These are phyloP conservation scores for Endotrypanum monterogeii DNA, from an alignment of 208 protist species.

Conservation along the genomic window DNA sequence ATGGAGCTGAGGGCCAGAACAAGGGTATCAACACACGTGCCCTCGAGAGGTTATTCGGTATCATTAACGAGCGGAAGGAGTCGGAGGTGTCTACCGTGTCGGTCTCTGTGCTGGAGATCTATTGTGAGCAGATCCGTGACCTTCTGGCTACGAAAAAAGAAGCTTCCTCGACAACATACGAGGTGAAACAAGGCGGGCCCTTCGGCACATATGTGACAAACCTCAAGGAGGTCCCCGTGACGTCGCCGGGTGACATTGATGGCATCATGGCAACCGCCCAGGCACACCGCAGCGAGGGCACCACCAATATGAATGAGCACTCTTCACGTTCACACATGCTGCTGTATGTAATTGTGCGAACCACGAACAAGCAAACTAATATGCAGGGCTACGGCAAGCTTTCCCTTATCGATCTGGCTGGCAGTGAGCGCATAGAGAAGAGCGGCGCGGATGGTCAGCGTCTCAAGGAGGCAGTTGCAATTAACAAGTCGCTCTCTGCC, in stretches of 20 bases:
- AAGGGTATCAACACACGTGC: constrained; percentile 92
- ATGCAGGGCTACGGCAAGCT: constrained; percentile 93
- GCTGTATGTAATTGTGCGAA: constrained; percentile 88
- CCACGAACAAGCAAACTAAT: constrained; percentile 87
- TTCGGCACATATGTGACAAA: constrained; percentile 92
- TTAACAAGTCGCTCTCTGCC: constrained; percentile 92
- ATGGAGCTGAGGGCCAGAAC: constrained; percentile 64
- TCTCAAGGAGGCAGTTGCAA: constrained; percentile 91
- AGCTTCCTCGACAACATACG: constrained; percentile 58
- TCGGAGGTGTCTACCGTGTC: constrained; percentile 82
- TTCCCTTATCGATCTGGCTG: constrained; percentile 93
- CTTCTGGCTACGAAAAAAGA: constrained; percentile 74
- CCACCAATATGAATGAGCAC: constrained; percentile 94
- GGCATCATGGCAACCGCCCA: constrained; percentile 80
- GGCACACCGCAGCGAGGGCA: constrained; percentile 76
- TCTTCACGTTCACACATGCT: constrained; percentile 95
- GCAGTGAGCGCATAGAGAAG: constrained; percentile 92
- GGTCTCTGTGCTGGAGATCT: constrained; percentile 92
- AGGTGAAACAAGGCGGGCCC: constrained; percentile 89
- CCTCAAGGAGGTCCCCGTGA: constrained; percentile 78
- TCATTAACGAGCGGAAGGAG: constrained; percentile 89
- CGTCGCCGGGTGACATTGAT: constrained; percentile 70
- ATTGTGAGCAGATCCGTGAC: constrained; percentile 89
- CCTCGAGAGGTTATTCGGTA: constrained; percentile 84
- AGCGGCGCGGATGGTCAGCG: constrained; percentile 83